Evolutionary conservation across 2,329 filamentous ascomycete genomes (phyloP), one percentile per base, ranked within the genome.

Genomic region (Trichoderma atrobrunneum): DNA sequence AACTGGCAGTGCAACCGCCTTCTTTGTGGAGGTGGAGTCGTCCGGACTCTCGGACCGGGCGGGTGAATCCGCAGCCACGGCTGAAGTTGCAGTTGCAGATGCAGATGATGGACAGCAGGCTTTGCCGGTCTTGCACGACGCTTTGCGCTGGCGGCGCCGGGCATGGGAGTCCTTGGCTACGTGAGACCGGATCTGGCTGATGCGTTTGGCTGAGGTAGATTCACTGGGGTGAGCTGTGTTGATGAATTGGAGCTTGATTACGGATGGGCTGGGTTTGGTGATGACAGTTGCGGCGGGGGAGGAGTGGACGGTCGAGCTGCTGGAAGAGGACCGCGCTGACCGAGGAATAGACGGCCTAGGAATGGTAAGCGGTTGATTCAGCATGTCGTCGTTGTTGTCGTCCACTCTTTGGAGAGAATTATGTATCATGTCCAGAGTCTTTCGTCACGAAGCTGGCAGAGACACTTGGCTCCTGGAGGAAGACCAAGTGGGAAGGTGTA

Each of bases 111-210:
- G 34, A 26, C 24, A 26, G 57, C 30, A 60, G 30, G 30, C 57
- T 8, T 43, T 59, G 18, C 16, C 24, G 21, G 21, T 16, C 30
- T 62, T 48, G 24, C 30, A 12, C 0, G 34, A 36, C 7, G 34
- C 24, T 36, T 61, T 68, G 10, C 65, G 59, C 34, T 70, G 71
- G 39, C 71, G 71, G 56, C 71, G 71, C 30, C 57, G 65, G 21
- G 65, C 66, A n/a, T 72, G 71, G 48, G 61, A 59, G 21, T 72
- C 32, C 26, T 48, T 70, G 43, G 71, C 71, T 39, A 70, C 71
- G 18, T 72, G 71, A 7, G 71, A 72, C n/a, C 71, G 59, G 36
- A 72, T 70, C 71, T 72, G 71, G 34, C 71, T 72, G 43, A 72
- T n/a, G 48, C 66, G 67, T n/a, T 63, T 57, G 34, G 71, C 65